Evolutionary conservation across 805 yeast genomes (phyloP).

Genomic region (Candida sithepensis): DNA sequence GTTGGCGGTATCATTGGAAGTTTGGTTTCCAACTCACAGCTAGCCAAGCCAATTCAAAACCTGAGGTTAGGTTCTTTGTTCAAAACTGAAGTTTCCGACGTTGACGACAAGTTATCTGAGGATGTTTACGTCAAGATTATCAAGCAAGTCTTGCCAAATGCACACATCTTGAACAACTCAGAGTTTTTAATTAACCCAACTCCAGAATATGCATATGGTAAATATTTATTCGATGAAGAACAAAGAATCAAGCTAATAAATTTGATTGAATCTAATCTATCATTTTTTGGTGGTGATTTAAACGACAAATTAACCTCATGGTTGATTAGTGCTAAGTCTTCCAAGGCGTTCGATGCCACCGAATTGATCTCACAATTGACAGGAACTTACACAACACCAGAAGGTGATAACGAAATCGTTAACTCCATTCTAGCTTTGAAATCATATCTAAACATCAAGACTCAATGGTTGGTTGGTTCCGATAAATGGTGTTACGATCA

Average conservation of each 20-base stretch:
- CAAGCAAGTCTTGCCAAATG: conserved; percentile 53
- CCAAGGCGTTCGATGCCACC: conserved; percentile 28
- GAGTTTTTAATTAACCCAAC: conserved; percentile 56
- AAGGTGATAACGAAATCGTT: conserved; percentile 28
- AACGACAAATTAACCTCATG: conserved; percentile 64
- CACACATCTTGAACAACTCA: conserved; percentile 45
- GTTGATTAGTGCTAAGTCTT: conserved; percentile 51
- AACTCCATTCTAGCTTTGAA: conserved; percentile 40
- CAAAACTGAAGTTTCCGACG: conserved; percentile 23
- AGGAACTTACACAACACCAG: no score
- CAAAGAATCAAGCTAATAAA: conserved; percentile 43
- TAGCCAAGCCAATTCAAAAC: conserved; percentile 57
- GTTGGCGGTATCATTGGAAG: conserved; percentile 42
- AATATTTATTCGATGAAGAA: conserved; percentile 55
- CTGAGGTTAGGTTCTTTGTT: conserved; percentile 51
- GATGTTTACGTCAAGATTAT: conserved; percentile 75
- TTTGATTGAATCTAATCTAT: conserved; percentile 42
- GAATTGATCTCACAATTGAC: conserved; percentile 31
- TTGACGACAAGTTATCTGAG: conserved; percentile 16
- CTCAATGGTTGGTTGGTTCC: conserved; percentile 87
- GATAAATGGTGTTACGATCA: conserved; percentile 94
- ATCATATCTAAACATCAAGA: conserved; percentile 43
- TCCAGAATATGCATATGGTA: conserved; percentile 90
- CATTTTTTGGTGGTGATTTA: conserved; percentile 44
- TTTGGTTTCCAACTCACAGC: conserved; percentile 49